A percentile compares a stretch with the other conserved stretches of the same genome.
Evolutionary conservation across 257 asterid species (phyloP).

Genomic region (Craterostigma plantagineum): DNA sequence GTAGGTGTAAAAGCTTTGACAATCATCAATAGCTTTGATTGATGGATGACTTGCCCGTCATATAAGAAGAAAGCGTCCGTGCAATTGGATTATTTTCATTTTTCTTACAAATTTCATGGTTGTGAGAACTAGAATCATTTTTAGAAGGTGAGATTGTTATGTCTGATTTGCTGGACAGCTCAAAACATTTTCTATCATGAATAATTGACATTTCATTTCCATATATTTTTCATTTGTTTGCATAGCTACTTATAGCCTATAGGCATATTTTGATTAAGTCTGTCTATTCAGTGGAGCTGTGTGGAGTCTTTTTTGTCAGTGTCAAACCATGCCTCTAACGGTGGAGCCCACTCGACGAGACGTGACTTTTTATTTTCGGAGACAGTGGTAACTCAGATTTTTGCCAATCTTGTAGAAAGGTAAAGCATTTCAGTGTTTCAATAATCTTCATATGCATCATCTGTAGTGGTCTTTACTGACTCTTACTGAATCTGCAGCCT

Average conservation of each 20-base stretch:
- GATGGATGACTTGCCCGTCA: too few relatives aligned
- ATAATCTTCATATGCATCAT: neutral
- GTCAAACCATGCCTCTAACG: constrained; percentile 35
- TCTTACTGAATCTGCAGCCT: constrained; percentile 35
- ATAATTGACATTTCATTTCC: neutral
- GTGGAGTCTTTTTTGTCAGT: constrained; percentile 48
- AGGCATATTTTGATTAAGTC: constrained; percentile 2
- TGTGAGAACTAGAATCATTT: too few relatives aligned
- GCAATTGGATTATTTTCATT: neutral
- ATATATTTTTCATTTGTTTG: neutral
- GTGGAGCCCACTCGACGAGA: constrained; percentile 23
- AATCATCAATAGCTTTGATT: too few relatives aligned
- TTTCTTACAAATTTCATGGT: neutral
- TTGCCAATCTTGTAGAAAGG: constrained; percentile 68
- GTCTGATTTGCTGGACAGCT: constrained; percentile 4
- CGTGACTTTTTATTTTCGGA: constrained; percentile 31
- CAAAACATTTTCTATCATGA: too few relatives aligned
- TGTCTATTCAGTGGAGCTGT: constrained; percentile 62
- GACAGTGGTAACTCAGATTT: constrained; percentile 21
- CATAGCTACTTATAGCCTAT: neutral
- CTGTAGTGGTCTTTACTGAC: constrained; percentile 2
- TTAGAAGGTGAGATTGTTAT: too few relatives aligned
- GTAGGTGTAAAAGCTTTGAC: too few relatives aligned
- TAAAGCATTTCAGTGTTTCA: constrained; percentile 11
- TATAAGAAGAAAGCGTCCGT: too few relatives aligned